Conservation (phyloP, 106 monocot species). For the Narthecium ossifragum region DNA sequence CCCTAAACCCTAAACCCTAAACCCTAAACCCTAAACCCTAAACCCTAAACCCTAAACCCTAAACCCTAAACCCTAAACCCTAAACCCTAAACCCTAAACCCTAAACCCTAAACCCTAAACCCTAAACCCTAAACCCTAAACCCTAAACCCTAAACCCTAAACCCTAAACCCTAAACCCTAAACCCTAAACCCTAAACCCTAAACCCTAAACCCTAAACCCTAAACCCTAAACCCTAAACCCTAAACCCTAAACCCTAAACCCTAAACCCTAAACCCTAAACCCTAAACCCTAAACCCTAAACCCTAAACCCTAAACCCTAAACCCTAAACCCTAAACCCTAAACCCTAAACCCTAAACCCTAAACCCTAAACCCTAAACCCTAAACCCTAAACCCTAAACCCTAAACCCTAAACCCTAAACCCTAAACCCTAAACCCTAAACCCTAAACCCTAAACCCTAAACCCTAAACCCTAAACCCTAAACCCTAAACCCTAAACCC, state of each 20-base stretch:
- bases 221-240: conserved; percentile 16
- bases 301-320: conserved; percentile 12
- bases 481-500: too few relatives aligned
- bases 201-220: conserved; percentile 15
- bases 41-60: conserved; percentile 14
- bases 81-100: conserved; percentile 9
- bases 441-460: too few relatives aligned
- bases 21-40: conserved; percentile 10
- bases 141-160: conserved; percentile 2
- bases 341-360: too few relatives aligned
- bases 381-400: too few relatives aligned
- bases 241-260: conserved; percentile 8
- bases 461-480: too few relatives aligned
- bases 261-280: conserved; percentile 16
- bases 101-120: background rate
- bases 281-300: conserved; percentile 6
- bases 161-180: conserved; percentile 9
- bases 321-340: conserved; percentile 18
- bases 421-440: too few relatives aligned
- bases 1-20: conserved; percentile 10
- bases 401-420: too few relatives aligned
- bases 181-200: conserved; percentile 11
- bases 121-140: conserved; percentile 6
- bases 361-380: too few relatives aligned
- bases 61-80: conserved; percentile 17